These are phyloP conservation scores for Gossypium thurberi DNA, from an alignment of 345 rosid species.

Conservation along the genomic window DNA sequence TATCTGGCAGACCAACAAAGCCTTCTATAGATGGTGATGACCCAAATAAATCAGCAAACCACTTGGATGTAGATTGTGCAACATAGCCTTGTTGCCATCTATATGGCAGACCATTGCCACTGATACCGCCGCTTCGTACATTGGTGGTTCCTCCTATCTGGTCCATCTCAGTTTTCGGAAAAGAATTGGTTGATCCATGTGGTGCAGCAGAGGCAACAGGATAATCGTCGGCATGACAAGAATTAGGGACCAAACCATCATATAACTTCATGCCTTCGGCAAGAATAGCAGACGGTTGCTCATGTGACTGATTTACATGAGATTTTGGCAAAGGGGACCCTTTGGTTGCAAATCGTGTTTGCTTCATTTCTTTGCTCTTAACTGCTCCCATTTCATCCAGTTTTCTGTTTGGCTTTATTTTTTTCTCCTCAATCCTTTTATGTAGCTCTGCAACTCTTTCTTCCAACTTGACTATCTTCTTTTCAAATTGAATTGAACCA, in stretches of 20 bases:
- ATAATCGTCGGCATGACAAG: conserved; percentile 35
- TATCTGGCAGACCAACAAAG: conserved; percentile 34
- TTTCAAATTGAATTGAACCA: conserved; percentile 50
- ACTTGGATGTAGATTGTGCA: conserved; percentile 23
- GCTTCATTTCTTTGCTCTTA: conserved; percentile 45
- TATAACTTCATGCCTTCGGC: conserved; percentile 6
- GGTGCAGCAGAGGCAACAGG: conserved; percentile 30
- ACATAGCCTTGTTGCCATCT: conserved; percentile 30
- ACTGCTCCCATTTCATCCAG: conserved; percentile 29
- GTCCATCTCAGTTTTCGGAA: conserved; percentile 31
- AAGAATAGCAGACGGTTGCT: conserved; percentile 28
- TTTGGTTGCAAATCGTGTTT: conserved; percentile 27
- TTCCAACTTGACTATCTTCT: conserved; percentile 42
- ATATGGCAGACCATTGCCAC: conserved; percentile 15
- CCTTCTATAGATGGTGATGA: conserved; percentile 37
- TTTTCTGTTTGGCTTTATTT: conserved; percentile 33
- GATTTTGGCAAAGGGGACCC: conserved; percentile 30
- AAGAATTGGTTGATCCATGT: conserved; percentile 29
- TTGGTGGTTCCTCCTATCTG: conserved; percentile 10
- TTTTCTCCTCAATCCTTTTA: conserved; percentile 29
- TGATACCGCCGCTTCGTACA: conserved; percentile 10
- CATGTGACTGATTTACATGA: conserved; percentile 27
- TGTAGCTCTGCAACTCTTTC: conserved; percentile 39
- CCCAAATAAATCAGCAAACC: conserved; percentile 23
- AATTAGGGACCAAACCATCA: conserved; percentile 17